Conservation (phyloP, 2,329 filamentous ascomycete species). For the Talaromyces verruculosus region DNA sequence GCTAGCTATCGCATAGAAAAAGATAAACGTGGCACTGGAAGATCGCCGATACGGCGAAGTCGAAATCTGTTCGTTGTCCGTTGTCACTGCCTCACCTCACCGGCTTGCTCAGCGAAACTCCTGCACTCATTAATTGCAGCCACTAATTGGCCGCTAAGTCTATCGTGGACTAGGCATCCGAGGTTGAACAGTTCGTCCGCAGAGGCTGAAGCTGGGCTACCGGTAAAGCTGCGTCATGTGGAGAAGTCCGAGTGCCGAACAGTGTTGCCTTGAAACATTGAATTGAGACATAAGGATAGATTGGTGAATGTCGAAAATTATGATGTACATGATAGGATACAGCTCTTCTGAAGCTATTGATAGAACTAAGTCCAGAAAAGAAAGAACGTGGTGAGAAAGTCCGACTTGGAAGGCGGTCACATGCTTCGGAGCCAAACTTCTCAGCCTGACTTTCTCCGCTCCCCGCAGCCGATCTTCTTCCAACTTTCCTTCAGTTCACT, state of each 20-base stretch:
- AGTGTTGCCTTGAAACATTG: background rate
- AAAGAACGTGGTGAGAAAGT: background rate
- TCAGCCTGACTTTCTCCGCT: slow-evolving; percentile 8
- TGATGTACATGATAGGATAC: background rate
- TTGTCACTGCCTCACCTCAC: background rate
- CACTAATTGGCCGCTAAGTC: background rate
- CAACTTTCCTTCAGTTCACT: background rate
- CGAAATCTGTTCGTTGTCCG: background rate
- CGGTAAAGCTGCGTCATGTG: slow-evolving; percentile 6
- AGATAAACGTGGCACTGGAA: background rate
- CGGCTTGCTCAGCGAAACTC: background rate
- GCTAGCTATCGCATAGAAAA: background rate
- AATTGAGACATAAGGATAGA: background rate
- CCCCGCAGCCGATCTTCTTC: slow-evolving; percentile 11
- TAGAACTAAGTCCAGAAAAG: background rate
- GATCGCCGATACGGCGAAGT: background rate
- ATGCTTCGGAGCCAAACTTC: slow-evolving; percentile 7
- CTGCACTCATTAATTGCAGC: background rate
- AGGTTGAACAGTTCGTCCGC: slow-evolving; percentile 1
- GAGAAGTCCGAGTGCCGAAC: slow-evolving; percentile 1
- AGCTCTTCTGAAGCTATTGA: background rate
- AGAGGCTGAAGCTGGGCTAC: slow-evolving; percentile 3
- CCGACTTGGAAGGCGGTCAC: slow-evolving; percentile 2
- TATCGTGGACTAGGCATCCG: slow-evolving; percentile 7
- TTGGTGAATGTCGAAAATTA: background rate